Percentiles rank a stretch among this genome's conserved stretches.
Conservation (phyloP, 352 stramenopile species). For the Phytophthora pisi region DNA sequence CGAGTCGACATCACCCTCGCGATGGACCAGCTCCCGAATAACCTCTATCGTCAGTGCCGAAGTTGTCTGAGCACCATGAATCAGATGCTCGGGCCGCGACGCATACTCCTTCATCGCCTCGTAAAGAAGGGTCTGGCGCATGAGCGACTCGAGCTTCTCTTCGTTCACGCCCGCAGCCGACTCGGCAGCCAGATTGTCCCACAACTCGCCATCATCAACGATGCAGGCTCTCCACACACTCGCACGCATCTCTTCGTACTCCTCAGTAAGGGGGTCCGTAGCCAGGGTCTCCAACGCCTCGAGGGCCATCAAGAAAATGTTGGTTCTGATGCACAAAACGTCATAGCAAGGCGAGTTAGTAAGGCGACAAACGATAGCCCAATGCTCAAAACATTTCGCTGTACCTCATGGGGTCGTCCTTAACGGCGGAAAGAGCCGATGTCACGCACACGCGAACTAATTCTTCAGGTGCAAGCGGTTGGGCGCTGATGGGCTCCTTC, state of each 20-base stretch:
- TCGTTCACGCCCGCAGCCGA: slow-evolving; percentile 66
- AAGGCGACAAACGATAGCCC: neutral
- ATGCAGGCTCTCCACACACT: slow-evolving; percentile 67
- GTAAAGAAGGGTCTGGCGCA: slow-evolving; percentile 79
- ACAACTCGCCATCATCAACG: slow-evolving; percentile 60
- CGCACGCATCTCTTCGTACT: slow-evolving; percentile 55
- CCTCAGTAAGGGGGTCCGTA: slow-evolving; percentile 31
- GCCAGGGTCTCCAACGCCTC: slow-evolving; percentile 70
- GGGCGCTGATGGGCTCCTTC: slow-evolving; percentile 37
- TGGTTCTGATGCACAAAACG: slow-evolving; percentile 40
- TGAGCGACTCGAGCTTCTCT: slow-evolving; percentile 60
- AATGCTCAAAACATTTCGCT: neutral
- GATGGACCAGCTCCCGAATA: slow-evolving; percentile 67
- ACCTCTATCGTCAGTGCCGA: slow-evolving; percentile 61
- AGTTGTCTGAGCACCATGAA: slow-evolving; percentile 10
- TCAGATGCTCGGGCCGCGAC: slow-evolving; percentile 27
- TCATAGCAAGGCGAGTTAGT: neutral
- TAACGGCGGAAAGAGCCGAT: slow-evolving; percentile 41
- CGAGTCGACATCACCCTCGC: slow-evolving; percentile 50
- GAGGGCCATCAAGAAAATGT: slow-evolving; percentile 71
- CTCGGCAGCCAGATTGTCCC: slow-evolving; percentile 57
- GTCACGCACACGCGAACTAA: slow-evolving; percentile 60
- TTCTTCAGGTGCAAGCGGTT: slow-evolving; percentile 50
- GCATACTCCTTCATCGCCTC: slow-evolving; percentile 61
- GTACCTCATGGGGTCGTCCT: slow-evolving; percentile 65